phyloP scores from a whole-genome alignment of 768 basidiomycete genomes.

The Arthromyces matolae region DNA sequence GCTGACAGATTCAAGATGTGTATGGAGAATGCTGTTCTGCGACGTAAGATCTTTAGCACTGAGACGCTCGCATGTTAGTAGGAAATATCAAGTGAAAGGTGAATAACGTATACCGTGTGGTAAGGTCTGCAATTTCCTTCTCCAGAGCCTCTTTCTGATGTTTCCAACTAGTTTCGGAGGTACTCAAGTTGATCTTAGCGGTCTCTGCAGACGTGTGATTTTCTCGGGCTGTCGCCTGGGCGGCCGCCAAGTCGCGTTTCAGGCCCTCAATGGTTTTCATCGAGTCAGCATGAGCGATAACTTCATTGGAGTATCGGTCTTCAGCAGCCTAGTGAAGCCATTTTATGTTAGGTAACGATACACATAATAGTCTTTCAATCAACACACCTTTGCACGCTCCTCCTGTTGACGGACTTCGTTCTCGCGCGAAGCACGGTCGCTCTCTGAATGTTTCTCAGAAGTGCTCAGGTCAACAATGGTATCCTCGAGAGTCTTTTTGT shows the following conservation, averaged over 20 bases:
- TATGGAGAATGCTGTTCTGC: slow-evolving; percentile 76
- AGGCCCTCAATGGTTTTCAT: slow-evolving; percentile 68
- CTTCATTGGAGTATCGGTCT: slow-evolving; percentile 74
- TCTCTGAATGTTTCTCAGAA: slow-evolving; percentile 66
- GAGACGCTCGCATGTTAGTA: background rate
- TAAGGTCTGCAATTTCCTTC: slow-evolving; percentile 73
- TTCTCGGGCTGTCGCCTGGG: slow-evolving; percentile 55
- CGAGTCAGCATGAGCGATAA: slow-evolving; percentile 82
- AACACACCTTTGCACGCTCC: slow-evolving; percentile 61
- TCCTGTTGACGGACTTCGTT: slow-evolving; percentile 64
- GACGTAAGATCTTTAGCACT: slow-evolving; percentile 72
- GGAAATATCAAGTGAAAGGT: background rate
- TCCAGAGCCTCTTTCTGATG: slow-evolving; percentile 74
- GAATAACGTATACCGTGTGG: slow-evolving; percentile 49
- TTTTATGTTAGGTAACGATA: background rate
- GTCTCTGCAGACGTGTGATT: slow-evolving; percentile 63
- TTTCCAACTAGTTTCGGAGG: slow-evolving; percentile 78
- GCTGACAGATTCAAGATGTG: slow-evolving; percentile 82
- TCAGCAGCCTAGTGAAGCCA: slow-evolving; percentile 55
- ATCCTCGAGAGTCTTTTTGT: slow-evolving; percentile 80
- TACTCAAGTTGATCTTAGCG: slow-evolving; percentile 64
- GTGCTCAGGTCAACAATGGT: slow-evolving; percentile 78
- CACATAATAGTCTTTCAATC: too few relatives aligned
- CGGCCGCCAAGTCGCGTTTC: slow-evolving; percentile 55
- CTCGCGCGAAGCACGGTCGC: slow-evolving; percentile 59